phyloP scores from a whole-genome alignment of 768 basidiomycete genomes.

The Termitomyces sp. region DNA sequence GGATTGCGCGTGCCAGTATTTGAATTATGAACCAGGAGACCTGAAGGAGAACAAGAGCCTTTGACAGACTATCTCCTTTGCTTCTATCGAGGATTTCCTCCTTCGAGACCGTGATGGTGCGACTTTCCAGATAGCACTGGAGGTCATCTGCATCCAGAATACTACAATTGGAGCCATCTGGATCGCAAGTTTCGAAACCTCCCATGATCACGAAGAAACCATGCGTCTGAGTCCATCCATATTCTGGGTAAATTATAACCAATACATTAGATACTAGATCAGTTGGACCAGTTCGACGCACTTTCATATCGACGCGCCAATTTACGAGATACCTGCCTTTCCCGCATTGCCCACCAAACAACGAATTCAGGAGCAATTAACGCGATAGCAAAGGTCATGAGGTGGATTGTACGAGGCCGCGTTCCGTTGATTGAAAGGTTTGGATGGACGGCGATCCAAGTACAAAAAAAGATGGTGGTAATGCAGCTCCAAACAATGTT shows the following conservation, averaged over 20 bases:
- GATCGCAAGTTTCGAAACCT: constrained; percentile 15
- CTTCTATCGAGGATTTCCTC: no score
- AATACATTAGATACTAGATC: no score
- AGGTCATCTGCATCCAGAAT: constrained; percentile 1
- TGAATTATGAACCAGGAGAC: no score
- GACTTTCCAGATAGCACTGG: neutral
- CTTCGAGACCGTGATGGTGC: constrained; percentile 4
- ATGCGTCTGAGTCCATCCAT: no score
- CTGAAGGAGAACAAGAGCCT: no score
- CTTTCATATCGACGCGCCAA: constrained; percentile 10
- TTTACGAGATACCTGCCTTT: no score
- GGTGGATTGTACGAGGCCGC: neutral
- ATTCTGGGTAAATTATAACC: neutral
- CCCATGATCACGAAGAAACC: constrained; percentile 21
- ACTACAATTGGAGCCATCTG: neutral
- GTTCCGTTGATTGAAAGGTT: constrained; percentile 14
- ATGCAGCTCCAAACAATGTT: constrained; percentile 19
- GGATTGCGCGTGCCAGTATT: no score
- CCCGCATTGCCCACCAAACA: constrained; percentile 12
- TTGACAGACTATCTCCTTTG: no score
- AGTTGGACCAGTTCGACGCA: no score
- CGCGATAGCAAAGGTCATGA: constrained; percentile 4
- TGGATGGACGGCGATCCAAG: constrained; percentile 15
- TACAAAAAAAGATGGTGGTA: neutral
- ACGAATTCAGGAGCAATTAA: constrained; percentile 18